Conservation (phyloP, 140 eudicot genomes). For the Oenanthe javanica region DNA sequence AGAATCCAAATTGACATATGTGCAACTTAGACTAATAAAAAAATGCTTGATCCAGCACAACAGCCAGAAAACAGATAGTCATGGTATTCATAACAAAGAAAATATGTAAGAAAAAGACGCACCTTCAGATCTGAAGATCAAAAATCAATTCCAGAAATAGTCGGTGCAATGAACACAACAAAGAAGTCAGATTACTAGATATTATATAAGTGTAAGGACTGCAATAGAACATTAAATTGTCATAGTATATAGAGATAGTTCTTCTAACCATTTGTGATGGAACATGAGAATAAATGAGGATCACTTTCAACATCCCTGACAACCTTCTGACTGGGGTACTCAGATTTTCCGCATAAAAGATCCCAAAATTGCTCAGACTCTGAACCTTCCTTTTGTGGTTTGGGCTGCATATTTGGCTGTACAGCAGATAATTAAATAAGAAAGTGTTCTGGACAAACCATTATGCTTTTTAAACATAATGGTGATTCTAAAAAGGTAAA, state of each 20-base stretch:
- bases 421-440: constrained; percentile 7
- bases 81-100: background rate
- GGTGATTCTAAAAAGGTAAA: background rate
- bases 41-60: background rate
- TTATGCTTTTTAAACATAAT: background rate
- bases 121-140: constrained; percentile 73
- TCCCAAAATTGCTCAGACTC: constrained; percentile 95
- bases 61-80: background rate
- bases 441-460: background rate
- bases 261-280: constrained; percentile 50
- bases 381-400: constrained; percentile 76
- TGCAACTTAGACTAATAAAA: background rate
- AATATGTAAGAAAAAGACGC: constrained; percentile 13
- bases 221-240: background rate
- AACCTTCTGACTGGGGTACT: constrained; percentile 82
- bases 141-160: constrained; percentile 22
- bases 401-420: constrained; percentile 87
- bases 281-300: constrained; percentile 87
- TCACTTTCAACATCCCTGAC: constrained; percentile 79
- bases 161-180: constrained; percentile 15
- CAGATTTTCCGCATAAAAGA: constrained; percentile 79
- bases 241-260: background rate
- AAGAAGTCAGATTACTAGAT: constrained; percentile 24
- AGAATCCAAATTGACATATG: background rate
- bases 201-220: constrained; percentile 11